Conservation (phyloP, 306 rosid genomes). For the Begonia loranthoides region DNA sequence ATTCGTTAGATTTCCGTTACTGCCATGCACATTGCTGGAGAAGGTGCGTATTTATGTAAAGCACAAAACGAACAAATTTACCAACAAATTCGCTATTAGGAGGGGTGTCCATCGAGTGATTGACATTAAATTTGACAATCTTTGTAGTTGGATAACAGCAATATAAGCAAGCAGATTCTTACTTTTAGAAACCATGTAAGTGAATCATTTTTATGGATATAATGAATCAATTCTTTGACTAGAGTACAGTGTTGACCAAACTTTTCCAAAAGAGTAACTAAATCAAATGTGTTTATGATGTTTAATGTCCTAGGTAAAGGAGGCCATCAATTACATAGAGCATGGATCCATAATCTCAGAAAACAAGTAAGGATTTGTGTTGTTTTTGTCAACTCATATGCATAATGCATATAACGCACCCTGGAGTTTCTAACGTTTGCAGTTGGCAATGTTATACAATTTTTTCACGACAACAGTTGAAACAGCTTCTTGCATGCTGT, state of each 20-base stretch:
- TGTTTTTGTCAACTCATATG: no score
- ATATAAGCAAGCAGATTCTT: constrained; percentile 38
- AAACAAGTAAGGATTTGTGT: constrained; percentile 22
- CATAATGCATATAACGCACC: no score
- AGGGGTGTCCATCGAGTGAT: constrained; percentile 13
- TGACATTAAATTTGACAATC: constrained; percentile 6
- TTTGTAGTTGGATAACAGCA: constrained; percentile 73
- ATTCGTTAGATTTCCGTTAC: constrained; percentile 54
- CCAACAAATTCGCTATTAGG: neutral
- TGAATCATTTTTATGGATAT: constrained; percentile 2
- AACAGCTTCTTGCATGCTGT: no score
- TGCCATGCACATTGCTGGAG: constrained; percentile 50
- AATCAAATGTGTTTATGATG: no score
- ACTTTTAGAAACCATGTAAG: constrained; percentile 49
- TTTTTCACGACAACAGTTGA: no score
- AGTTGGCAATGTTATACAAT: no score
- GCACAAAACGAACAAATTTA: constrained; percentile 6
- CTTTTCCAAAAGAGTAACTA: no score
- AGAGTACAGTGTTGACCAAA: no score
- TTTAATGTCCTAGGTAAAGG: constrained; percentile 30
- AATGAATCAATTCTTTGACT: no score
- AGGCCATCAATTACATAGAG: constrained; percentile 43
- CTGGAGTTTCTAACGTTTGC: no score
- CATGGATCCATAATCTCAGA: constrained; percentile 29
- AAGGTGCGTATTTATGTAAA: constrained; percentile 32